Evolutionary conservation across 2,329 filamentous ascomycete genomes (phyloP).

Genomic region (Fusarium sp.): DNA sequence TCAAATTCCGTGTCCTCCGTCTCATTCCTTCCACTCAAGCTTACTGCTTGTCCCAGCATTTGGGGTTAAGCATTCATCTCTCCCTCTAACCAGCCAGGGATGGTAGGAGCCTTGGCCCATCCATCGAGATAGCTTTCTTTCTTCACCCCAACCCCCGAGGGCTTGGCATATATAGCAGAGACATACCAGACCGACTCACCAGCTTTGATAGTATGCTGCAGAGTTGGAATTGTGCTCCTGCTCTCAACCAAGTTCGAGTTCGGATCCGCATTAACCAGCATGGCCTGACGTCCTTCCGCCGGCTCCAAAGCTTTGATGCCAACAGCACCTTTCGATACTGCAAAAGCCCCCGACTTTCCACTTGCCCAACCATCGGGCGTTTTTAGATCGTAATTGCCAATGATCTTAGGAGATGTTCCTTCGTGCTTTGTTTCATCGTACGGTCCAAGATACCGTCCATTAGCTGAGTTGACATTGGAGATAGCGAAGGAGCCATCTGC

Average conservation of each 20-base stretch:
- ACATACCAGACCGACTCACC: conserved; percentile 74
- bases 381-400: conserved; percentile 70
- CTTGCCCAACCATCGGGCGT: conserved; percentile 65
- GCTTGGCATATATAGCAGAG: conserved; percentile 78
- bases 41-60: conserved; percentile 4
- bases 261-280: conserved; percentile 79
- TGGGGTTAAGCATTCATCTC: conserved; percentile 56
- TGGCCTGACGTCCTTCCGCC: conserved; percentile 64
- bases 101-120: conserved; percentile 68
- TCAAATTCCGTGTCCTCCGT: conserved; percentile 20
- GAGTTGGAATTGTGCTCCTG: conserved; percentile 76
- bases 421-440: conserved; percentile 61
- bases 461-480: conserved; percentile 61
- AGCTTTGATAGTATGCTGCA: conserved; percentile 70
- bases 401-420: conserved; percentile 66
- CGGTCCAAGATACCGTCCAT: conserved; percentile 63
- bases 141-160: conserved; percentile 64
- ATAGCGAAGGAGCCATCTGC: conserved; percentile 83
- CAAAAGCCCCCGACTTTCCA: conserved; percentile 66
- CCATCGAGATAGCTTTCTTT: conserved; percentile 66
- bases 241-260: conserved; percentile 82
- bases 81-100: conserved; percentile 70
- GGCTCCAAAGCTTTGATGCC: conserved; percentile 68
- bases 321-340: conserved; percentile 66
- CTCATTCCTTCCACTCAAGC: conserved; percentile 28